These are phyloP conservation scores for Magnusiomyces suaveolens DNA, from an alignment of 1,139 yeast genomes.

Conservation along the genomic window DNA sequence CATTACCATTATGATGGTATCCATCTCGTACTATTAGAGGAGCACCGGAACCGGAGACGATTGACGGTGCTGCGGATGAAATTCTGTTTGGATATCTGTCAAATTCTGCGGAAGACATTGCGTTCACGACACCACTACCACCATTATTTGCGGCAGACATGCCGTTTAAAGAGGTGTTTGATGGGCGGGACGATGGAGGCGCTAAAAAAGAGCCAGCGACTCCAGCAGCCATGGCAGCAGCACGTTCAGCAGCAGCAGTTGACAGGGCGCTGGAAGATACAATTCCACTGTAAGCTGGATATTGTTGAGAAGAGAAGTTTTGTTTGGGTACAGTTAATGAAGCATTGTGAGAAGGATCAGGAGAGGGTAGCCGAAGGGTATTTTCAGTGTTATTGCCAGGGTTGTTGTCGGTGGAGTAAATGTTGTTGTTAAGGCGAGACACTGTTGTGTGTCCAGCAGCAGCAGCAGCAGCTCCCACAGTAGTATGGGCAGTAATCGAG, in stretches of 20 bases:
- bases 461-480: not conserved
- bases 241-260: constrained; percentile 9
- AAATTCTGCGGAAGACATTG: constrained; percentile 22
- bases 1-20: not conserved
- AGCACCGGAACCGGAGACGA: constrained; percentile 18
- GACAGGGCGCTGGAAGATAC: constrained; percentile 11
- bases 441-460: not conserved
- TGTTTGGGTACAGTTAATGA: not conserved
- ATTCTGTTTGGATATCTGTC: constrained; percentile 34
- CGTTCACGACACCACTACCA: not conserved
- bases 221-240: constrained; percentile 12
- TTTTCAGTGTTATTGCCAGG: too few species aligned
- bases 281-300: constrained; percentile 3
- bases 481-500: not conserved
- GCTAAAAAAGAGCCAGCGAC: constrained; percentile 9
- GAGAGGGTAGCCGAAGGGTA: not conserved
- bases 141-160: not conserved
- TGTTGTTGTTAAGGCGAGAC: not conserved
- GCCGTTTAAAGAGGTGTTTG: constrained; percentile 9
- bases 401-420: not conserved
- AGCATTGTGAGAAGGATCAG: not conserved
- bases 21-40: constrained; percentile 17
- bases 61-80: constrained; percentile 25
- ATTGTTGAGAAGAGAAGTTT: not conserved
- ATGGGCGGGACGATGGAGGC: constrained; percentile 10